Conservation (phyloP, 257 asterid species). For the Petunia secreta region DNA sequence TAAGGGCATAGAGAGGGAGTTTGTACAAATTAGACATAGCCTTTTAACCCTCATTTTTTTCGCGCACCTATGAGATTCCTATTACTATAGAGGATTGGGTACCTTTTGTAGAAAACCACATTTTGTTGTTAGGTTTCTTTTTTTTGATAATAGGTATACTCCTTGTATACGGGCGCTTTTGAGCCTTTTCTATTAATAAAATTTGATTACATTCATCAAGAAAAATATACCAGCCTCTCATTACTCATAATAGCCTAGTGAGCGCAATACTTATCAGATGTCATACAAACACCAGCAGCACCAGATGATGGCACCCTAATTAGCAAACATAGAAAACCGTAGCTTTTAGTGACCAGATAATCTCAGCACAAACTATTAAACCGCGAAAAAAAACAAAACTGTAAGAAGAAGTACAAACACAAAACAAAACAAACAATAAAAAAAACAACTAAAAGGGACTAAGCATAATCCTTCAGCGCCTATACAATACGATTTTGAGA, state of each 20-base stretch:
- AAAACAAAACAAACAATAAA: background rate
- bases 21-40: no score
- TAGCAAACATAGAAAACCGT: background rate
- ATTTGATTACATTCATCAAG: no score
- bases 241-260: slow-evolving; percentile 1
- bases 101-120: no score
- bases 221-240: background rate
- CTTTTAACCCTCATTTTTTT: no score
- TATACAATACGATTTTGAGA: background rate
- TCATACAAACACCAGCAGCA: slow-evolving; percentile 6
- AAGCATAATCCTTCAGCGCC: background rate
- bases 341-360: background rate
- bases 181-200: no score
- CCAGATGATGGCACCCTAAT: background rate
- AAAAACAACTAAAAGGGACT: background rate
- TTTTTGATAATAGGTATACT: no score
- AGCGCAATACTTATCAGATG: background rate
- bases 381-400: background rate
- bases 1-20: no score
- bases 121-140: no score
- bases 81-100: no score
- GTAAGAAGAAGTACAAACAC: background rate
- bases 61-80: no score
- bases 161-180: no score
- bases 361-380: background rate